Evolutionary conservation across 768 basidiomycete species (phyloP), one percentile per base, ranked within the genome.

Genomic region (Rhodosporidiobolus sp.): DNA sequence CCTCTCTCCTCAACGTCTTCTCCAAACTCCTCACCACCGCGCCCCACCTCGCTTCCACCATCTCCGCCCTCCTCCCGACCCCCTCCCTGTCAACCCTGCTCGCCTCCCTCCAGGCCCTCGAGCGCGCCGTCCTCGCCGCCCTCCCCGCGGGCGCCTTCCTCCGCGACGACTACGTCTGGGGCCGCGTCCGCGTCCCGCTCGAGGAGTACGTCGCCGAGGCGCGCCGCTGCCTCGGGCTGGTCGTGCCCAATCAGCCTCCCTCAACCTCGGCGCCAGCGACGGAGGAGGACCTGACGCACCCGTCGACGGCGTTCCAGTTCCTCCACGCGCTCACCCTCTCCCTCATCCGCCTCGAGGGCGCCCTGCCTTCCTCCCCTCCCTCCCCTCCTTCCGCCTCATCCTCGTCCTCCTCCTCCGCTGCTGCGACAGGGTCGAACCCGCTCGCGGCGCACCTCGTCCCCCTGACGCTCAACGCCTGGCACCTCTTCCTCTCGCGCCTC

Each of bases 251-350:
- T 26, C 48, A 56, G 28, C 46, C 49, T 4, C 28, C 63, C n/a
- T 34, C 58, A 0, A 24, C 66, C 5, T 32, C 24, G 5, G 53
- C 28, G 10, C 9, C 54, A 5, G 20, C 45, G 9, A 10, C 30
- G 14, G 32, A 63, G 58, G 65, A 56, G 24, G 52, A 71, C 43
- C 50, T 69, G 28, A 46, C 60, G 34, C 77, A 78, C 67, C 78
- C 78, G 4, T 67, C 74, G 20, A 77, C 73, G 22, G 65, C 66
- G 1, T 78, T 79, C 63, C 43, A 72, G 38, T 75, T 78, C 72
- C 77, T 79, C 35, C 46, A 72, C 53, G 70, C 73, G 9, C 63
- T 79, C 32, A 70, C 77, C 11, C 10, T 50, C 32, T 70, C 72
- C 24, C 63, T 77, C 63, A 49, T 72, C 26, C 69, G 70, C 17